phyloP scores from a whole-genome alignment of 179 eudicot species.

The Monotropa hypopitys region DNA sequence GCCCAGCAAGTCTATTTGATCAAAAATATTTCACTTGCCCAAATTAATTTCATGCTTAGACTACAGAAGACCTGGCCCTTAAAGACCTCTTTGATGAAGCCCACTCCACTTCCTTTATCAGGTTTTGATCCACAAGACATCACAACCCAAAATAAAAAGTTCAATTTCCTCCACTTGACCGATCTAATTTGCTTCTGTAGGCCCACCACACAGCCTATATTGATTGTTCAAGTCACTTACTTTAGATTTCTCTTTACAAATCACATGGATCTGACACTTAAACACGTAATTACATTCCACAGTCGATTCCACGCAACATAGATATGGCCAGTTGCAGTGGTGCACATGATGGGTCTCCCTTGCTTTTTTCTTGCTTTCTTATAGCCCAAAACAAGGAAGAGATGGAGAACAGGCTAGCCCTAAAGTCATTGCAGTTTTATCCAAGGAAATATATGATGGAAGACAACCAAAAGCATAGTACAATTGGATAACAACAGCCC shows the following conservation, averaged over 20 bases:
- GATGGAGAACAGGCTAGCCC: neutral
- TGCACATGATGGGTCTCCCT: slow-evolving; percentile 12
- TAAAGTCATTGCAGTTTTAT: neutral
- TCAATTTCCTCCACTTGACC: no score
- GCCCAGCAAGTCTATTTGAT: neutral
- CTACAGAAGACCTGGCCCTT: neutral
- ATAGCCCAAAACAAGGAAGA: neutral
- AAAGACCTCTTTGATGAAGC: neutral
- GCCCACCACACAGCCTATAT: no score
- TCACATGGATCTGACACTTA: neutral
- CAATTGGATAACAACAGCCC: slow-evolving; percentile 3
- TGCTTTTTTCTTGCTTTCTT: neutral
- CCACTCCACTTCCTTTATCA: neutral
- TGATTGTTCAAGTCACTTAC: no score
- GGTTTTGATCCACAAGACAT: neutral
- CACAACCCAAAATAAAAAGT: neutral
- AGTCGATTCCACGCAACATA: neutral
- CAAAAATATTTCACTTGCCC: neutral
- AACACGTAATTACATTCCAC: neutral
- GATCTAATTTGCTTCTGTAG: no score
- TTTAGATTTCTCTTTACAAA: no score
- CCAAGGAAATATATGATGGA: slow-evolving; percentile 13
- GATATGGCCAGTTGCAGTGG: neutral
- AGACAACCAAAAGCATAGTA: slow-evolving; percentile 10
- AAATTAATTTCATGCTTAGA: neutral